Evolutionary conservation across 1,284 basidiomycete genomes (phyloP), one percentile per base, ranked within the genome.

Genomic region (Leucoagaricus sp.): DNA sequence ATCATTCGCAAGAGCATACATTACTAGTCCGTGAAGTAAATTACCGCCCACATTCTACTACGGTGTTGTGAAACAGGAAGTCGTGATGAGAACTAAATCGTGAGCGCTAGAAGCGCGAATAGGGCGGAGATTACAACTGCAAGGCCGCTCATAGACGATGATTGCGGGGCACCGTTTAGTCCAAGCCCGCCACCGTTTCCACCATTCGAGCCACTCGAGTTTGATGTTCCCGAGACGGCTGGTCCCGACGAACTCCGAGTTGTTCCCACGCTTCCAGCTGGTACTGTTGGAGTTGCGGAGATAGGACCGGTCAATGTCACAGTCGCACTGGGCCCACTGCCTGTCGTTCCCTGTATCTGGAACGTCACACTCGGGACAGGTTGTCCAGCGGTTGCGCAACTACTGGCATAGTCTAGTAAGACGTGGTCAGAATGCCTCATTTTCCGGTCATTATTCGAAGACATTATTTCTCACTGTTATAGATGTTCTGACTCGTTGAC

Each of bases 401-500:
- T 4, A 15, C n/a, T n/a, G 1, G 46, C 47, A 13, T 55, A 55
- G 38, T 34, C 53, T 55, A 23, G 9, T 2, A 29, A 1, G 7
- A 38, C 4, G 5, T 38, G n/a, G n/a, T n/a, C n/a, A n/a, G n/a
- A n/a, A n/a, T n/a, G n/a, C n/a, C n/a, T n/a, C n/a, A n/a, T n/a
- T n/a, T n/a, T n/a, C n/a, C n/a, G n/a, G n/a, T n/a, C n/a, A n/a
- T n/a, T n/a, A n/a, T n/a, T n/a, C n/a, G n/a, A n/a, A n/a, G n/a
- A n/a, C n/a, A n/a, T n/a, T n/a, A 44, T 21, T 21, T 4, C 47
- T 42, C 31, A 55, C 53, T 21, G 19, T 55, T 28, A 29, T 55
- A 55, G 4, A 36, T 42, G 1, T 1, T 28, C 42, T 55, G 44
- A n/a, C 44, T 26, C 15, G 8, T 5, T 26, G 44, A 6, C 7